Percentiles rank a stretch among this genome's conserved stretches.
Evolutionary conservation across 1,284 basidiomycete genomes (phyloP).

Genomic region (Coriolopsis trogii): DNA sequence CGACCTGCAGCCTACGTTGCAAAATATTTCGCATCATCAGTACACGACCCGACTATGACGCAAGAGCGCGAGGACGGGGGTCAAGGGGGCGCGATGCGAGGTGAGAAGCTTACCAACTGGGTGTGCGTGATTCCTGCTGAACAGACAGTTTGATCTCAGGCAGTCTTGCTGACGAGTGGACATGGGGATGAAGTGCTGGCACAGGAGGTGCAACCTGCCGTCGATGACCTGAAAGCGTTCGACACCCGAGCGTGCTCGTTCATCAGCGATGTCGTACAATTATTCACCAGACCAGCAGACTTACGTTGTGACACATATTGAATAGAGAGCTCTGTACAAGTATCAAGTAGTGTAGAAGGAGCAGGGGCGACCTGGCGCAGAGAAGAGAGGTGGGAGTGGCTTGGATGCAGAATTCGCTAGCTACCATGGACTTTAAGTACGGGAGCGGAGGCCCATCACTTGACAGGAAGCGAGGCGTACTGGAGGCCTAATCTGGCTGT

Average conservation of each 20-base stretch:
- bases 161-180: slow-evolving; percentile 73
- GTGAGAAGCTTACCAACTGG: slow-evolving; percentile 48
- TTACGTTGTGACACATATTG: slow-evolving; percentile 79
- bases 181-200: slow-evolving; percentile 78
- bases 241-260: slow-evolving; percentile 4
- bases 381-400: slow-evolving; percentile 23
- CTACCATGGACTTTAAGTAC: slow-evolving; percentile 21
- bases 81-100: neutral
- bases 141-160: slow-evolving; percentile 62
- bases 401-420: slow-evolving; percentile 14
- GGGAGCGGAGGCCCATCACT: slow-evolving; percentile 31
- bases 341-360: slow-evolving; percentile 9
- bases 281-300: slow-evolving; percentile 28
- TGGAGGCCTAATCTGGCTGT: slow-evolving; percentile 28
- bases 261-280: slow-evolving; percentile 6
- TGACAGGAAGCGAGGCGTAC: slow-evolving; percentile 31
- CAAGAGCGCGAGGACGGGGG: neutral
- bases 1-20: slow-evolving; percentile 58
- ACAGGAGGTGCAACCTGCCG: slow-evolving; percentile 71
- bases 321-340: slow-evolving; percentile 17
- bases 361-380: slow-evolving; percentile 20
- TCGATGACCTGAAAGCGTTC: slow-evolving; percentile 62
- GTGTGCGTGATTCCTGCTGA: slow-evolving; percentile 69
- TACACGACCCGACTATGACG: slow-evolving; percentile 1
- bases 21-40: slow-evolving; percentile 12